Evolutionary conservation across 2,329 filamentous ascomycete species (phyloP), one percentile per base, ranked within the genome.

Genomic region (Aspergillus hortae): DNA sequence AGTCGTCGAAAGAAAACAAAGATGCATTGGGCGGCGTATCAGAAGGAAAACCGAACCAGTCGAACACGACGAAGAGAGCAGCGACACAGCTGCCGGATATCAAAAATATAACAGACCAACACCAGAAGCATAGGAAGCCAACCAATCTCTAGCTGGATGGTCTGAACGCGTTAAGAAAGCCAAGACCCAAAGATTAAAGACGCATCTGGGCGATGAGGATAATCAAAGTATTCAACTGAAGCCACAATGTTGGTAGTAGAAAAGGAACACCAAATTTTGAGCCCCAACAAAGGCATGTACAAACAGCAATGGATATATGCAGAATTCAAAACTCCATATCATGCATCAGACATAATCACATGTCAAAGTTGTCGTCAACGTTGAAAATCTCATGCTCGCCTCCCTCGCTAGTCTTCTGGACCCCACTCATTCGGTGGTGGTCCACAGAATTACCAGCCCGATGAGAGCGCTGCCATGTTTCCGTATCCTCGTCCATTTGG

Each of bases 311-410:
- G 44, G 43, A 52, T 63, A 60, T 61, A 65, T 67, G 61, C 63
- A 64, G 54, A 60, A 64, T 66, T 63, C 65, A 66, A 61, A 67
- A 71, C 67, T 69, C 67, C 67, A 66, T 61, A 65, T 66, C 66
- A 69, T 70, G 67, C 67, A 69, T 54, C 52, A 58, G 51, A 63
- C 64, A 63, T 69, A 60, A 67, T 73, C 70, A 74, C 68, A 74
- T 74, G 61, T 74, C 71, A 67, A 74, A 73, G 58, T 74, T 68
- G 54, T 72, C 70, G 56, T 73, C 71, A 66, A 73, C 71, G 55
- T 72, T 71, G 59, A 75, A 75, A 49, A 75, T 73, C 23, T 68
- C 72, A 7, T 66, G 60, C 53, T 74, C 72, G 17, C 65, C 61
- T 46, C 61, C 59, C 27, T 74, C 71, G 42, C 64, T 63, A 12